Evolutionary conservation across 2,329 filamentous ascomycete species (phyloP), one percentile per base, ranked within the genome.

Genomic region (Alternaria gaisen): DNA sequence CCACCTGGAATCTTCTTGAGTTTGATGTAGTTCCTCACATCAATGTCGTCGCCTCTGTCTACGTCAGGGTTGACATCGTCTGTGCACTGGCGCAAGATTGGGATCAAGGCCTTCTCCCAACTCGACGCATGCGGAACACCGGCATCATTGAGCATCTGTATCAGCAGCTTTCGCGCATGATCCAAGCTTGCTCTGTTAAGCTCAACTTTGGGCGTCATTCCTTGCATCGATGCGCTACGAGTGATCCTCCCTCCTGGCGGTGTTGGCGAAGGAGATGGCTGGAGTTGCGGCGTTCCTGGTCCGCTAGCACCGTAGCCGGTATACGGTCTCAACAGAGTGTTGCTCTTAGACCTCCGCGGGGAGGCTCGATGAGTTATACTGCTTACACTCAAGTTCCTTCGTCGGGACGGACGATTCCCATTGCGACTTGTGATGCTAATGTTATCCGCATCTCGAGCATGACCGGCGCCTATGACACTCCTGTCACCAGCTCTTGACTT

Each of bases 11-110:
- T 95, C 75, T 96, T 97, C 77, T 99, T 99, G 30, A 99, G 81
- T 76, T 99, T 99, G 64, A 99, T 93, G 73, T 97, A 99, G 76
- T 98, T 94, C 4, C 95, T 88, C 61, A 99, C 95, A 76, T 99
- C 95, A 85, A 99, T 98, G 74, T 95, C 92, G 77, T 99, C 95
- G 28, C 93, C 94, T 56, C 88, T 87, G 58, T 93, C 90, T 44
- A 97, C 92, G 76, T 98, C 92, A 1, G 95, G 95, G 64, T 96
- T 91, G 4, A 99, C 94, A 73, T 98, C 95, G 67, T 97, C 93
- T 0, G 94, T 96, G 65, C 94, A 95, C 69, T 91, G 91, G 22
- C 97, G 83, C 20, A 99, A 84, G 53, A 99, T 96, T 0, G 95
- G 95, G 52, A 97, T 86, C 12, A 99, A 83, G 0, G 94, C 93